Percentiles rank a stretch among this genome's conserved stretches.
Evolutionary conservation across 805 yeast species (phyloP).

Genomic region (Blastobotrys chiropterorum): DNA sequence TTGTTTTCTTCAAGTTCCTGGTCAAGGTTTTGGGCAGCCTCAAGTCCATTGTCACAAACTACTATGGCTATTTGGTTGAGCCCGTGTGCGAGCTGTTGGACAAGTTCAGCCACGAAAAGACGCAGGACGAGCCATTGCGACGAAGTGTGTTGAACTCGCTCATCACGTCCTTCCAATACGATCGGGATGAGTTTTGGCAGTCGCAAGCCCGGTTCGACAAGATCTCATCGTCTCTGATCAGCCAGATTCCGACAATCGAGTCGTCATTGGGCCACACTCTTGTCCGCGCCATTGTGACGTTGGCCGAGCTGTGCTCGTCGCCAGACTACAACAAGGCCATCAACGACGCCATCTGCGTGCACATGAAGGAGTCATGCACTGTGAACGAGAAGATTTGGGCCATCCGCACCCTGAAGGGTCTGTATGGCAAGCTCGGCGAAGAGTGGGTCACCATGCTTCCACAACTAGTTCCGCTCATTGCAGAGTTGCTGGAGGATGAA

Average conservation of each 20-base stretch:
- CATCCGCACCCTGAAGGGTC: slow-evolving; percentile 64
- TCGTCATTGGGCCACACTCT: slow-evolving; percentile 71
- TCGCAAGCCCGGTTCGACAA: slow-evolving; percentile 76
- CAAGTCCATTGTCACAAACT: slow-evolving; percentile 81
- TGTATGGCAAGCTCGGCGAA: slow-evolving; percentile 82
- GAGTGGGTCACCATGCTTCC: slow-evolving; percentile 89
- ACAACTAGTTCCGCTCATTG: slow-evolving; percentile 90
- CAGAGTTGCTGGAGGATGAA: slow-evolving; percentile 92
- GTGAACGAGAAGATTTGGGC: slow-evolving; percentile 72
- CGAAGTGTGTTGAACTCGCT: slow-evolving; percentile 69
- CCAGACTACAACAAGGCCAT: slow-evolving; percentile 66
- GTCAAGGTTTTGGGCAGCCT: slow-evolving; percentile 76
- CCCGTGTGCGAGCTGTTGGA: slow-evolving; percentile 55
- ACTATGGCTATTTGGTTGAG: slow-evolving; percentile 80
- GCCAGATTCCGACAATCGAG: slow-evolving; percentile 64
- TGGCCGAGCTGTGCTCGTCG: slow-evolving; percentile 55
- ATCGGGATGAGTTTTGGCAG: slow-evolving; percentile 94
- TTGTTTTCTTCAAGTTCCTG: slow-evolving; percentile 80
- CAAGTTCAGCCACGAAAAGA: no score
- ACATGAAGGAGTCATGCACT: slow-evolving; percentile 51
- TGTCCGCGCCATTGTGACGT: slow-evolving; percentile 70
- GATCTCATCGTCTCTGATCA: slow-evolving; percentile 54
- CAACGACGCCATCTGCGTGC: slow-evolving; percentile 55
- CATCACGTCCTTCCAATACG: slow-evolving; percentile 76
- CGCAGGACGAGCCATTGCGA: slow-evolving; percentile 44